These are phyloP conservation scores for Pleurozium schreberi DNA, from an alignment of 225 moss, liverwort and hornwort species.

Conservation along the genomic window DNA sequence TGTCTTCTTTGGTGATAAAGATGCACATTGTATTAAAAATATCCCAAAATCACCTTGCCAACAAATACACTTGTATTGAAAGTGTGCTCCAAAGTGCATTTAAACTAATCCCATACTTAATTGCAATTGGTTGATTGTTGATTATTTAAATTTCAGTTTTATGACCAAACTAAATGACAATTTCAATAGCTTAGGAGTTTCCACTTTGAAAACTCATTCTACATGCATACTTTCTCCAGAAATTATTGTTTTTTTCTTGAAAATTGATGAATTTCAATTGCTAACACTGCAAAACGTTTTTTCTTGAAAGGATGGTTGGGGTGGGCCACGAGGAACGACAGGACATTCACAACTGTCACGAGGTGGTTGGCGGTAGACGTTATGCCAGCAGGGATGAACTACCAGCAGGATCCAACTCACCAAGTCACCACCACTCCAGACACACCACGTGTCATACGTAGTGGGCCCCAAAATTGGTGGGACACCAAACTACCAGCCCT, in stretches of 20 bases:
- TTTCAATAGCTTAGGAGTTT: too few species aligned
- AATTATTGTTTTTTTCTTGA: too few species aligned
- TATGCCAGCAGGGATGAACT: background rate
- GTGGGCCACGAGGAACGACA: too few species aligned
- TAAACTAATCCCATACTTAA: background rate
- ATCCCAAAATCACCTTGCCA: accelerated
- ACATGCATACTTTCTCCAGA: too few species aligned
- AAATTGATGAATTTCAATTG: too few species aligned
- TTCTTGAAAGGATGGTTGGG: too few species aligned
- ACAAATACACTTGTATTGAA: background rate
- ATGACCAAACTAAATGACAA: background rate
- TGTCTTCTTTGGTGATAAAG: background rate
- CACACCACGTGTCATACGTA: background rate
- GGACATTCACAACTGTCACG: too few species aligned
- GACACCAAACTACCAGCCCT: background rate
- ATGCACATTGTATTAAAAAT: background rate
- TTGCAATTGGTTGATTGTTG: background rate
- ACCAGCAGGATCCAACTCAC: background rate
- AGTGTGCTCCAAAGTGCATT: background rate
- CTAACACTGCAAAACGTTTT: too few species aligned
- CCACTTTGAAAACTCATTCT: too few species aligned
- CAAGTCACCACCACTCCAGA: background rate
- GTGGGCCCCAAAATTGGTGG: background rate
- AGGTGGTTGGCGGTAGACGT: background rate
- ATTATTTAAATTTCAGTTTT: background rate